These are phyloP conservation scores for Coemansia brasiliensis DNA, from an alignment of 192 early-diverging fungal genomes.

Conservation along the genomic window DNA sequence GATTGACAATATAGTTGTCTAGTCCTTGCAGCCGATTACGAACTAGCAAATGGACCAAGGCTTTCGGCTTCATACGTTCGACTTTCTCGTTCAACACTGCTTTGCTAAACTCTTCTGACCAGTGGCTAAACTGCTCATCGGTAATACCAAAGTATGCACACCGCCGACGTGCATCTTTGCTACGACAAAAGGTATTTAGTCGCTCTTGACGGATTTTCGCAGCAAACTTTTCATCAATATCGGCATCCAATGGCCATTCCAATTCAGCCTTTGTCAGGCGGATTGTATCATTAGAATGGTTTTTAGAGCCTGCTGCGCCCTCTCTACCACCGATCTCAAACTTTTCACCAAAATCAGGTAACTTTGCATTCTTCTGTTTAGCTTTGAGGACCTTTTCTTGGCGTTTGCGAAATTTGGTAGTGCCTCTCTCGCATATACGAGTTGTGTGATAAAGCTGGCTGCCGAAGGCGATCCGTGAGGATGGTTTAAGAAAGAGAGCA, in stretches of 20 bases:
- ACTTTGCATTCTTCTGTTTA: no score
- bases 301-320: no score
- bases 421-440: no score
- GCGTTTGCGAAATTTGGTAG: no score
- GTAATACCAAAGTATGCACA: slow-evolving; percentile 48
- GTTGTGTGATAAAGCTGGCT: no score
- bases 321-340: no score
- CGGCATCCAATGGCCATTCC: slow-evolving; percentile 31
- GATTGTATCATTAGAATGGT: background rate
- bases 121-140: slow-evolving; percentile 20
- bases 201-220: background rate
- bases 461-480: no score
- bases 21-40: slow-evolving; percentile 21
- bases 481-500: no score
- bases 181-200: slow-evolving; percentile 20
- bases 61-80: slow-evolving; percentile 19
- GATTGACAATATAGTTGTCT: slow-evolving; percentile 29
- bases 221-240: slow-evolving; percentile 42
- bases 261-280: background rate
- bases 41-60: slow-evolving; percentile 22
- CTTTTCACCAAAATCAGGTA: no score
- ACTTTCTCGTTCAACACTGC: slow-evolving; percentile 21
- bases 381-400: no score
- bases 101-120: slow-evolving; percentile 24
- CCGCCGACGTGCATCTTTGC: slow-evolving; percentile 12